A percentile compares a stretch with the other conserved stretches of the same genome.
phyloP scores from a whole-genome alignment of 1,284 basidiomycete species.

The Austroboletus novae-zelandiae region DNA sequence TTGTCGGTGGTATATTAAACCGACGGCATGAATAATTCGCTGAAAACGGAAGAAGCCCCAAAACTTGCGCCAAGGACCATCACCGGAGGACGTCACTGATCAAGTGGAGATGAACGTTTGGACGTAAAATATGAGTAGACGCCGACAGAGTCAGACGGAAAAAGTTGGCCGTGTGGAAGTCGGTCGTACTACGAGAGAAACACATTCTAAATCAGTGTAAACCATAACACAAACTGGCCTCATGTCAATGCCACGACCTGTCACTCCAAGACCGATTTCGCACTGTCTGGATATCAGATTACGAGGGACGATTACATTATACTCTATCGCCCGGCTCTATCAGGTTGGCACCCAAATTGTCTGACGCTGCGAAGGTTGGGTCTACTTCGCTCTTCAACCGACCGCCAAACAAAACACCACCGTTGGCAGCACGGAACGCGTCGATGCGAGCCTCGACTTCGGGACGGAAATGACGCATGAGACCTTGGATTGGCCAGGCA shows the following conservation, averaged over 20 bases:
- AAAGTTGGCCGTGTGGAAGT: not conserved
- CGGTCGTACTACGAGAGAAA: not conserved
- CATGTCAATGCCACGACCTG: not conserved
- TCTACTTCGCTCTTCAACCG: conserved; percentile 70
- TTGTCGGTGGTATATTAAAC: too few relatives aligned
- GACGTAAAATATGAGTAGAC: not conserved
- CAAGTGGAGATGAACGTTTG: not conserved
- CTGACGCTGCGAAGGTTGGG: conserved; percentile 73
- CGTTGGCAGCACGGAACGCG: conserved; percentile 76
- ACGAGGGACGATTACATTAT: conserved; percentile 9
- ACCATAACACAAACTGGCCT: not conserved
- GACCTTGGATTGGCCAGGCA: conserved; percentile 96
- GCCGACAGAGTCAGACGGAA: not conserved
- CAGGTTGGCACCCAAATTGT: conserved; percentile 69
- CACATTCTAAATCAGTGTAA: not conserved
- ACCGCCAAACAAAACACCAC: conserved; percentile 89
- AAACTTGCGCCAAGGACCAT: too few relatives aligned
- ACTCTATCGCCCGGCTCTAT: conserved; percentile 36
- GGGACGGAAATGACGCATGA: conserved; percentile 96
- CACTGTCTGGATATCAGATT: conserved; percentile 1
- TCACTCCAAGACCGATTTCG: not conserved
- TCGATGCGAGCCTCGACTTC: conserved; percentile 88
- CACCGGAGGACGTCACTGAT: not conserved
- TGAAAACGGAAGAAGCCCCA: too few relatives aligned
- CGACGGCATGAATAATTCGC: too few relatives aligned